phyloP scores from a whole-genome alignment of 1,139 yeast genomes.

The Magnusiomyces paraingens region DNA sequence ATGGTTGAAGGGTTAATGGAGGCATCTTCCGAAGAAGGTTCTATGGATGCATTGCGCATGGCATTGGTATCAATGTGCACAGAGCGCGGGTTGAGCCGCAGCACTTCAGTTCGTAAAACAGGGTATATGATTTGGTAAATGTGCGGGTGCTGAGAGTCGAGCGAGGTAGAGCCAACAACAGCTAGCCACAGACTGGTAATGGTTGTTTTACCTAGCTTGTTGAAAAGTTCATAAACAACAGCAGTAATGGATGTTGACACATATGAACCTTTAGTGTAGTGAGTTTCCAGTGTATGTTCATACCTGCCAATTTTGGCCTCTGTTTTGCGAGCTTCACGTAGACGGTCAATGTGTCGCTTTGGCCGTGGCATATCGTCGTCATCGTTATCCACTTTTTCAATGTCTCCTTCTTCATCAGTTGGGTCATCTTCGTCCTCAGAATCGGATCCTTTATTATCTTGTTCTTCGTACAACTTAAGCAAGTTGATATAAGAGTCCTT shows the following conservation, averaged over 20 bases:
- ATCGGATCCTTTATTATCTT: slow-evolving; percentile 18
- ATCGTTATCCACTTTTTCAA: slow-evolving; percentile 12
- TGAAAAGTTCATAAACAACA: slow-evolving; percentile 70
- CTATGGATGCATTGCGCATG: slow-evolving; percentile 59
- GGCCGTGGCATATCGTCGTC: slow-evolving; percentile 15
- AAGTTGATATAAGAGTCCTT: slow-evolving; percentile 6
- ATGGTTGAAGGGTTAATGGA: slow-evolving; percentile 47
- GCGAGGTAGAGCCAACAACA: slow-evolving; percentile 79
- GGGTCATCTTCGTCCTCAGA: slow-evolving; percentile 14
- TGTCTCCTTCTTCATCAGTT: slow-evolving; percentile 7
- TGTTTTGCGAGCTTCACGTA: slow-evolving; percentile 29
- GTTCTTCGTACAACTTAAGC: slow-evolving; percentile 23
- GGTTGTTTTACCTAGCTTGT: slow-evolving; percentile 72
- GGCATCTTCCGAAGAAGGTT: slow-evolving; percentile 28
- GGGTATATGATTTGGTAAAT: slow-evolving; percentile 71
- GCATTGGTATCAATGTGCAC: slow-evolving; percentile 35
- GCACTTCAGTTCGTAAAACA: slow-evolving; percentile 74
- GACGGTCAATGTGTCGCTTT: slow-evolving; percentile 22
- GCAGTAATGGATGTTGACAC: slow-evolving; percentile 69
- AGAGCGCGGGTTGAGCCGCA: slow-evolving; percentile 47
- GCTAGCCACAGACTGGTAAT: slow-evolving; percentile 77
- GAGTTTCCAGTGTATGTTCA: slow-evolving; percentile 55
- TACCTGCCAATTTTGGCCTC: slow-evolving; percentile 31
- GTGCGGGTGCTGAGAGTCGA: slow-evolving; percentile 69
- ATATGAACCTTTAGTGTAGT: slow-evolving; percentile 79